Evolutionary conservation across 495 filamentous ascomycete species (phyloP).

Genomic region (Darksidea phi): DNA sequence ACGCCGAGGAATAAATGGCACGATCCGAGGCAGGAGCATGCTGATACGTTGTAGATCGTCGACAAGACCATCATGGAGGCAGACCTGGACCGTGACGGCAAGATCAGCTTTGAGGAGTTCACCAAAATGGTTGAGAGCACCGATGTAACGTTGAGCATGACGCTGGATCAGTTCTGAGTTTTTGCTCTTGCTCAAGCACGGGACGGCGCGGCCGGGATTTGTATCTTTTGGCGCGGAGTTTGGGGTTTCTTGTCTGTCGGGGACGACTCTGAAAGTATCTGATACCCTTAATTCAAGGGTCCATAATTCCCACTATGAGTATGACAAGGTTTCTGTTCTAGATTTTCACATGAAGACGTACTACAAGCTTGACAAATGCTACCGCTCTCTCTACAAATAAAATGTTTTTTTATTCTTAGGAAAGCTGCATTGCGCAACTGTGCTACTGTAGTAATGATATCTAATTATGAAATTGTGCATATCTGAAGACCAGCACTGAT

Average conservation of each 20-base stretch:
- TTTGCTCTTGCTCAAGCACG: neutral
- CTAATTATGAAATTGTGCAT: too few relatives aligned
- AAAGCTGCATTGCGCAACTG: too few relatives aligned
- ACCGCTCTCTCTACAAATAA: too few relatives aligned
- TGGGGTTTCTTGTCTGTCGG: neutral
- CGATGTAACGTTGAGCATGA: slow-evolving; percentile 98
- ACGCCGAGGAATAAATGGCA: neutral
- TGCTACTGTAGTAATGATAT: too few relatives aligned
- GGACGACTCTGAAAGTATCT: slow-evolving; percentile 1
- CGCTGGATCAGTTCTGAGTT: slow-evolving; percentile 63
- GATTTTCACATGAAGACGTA: too few relatives aligned
- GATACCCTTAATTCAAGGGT: slow-evolving; percentile 19
- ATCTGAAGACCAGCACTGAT: too few relatives aligned
- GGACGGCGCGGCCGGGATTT: slow-evolving; percentile 9
- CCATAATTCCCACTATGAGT: too few relatives aligned
- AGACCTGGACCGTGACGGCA: slow-evolving; percentile 90
- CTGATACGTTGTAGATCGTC: slow-evolving; percentile 57
- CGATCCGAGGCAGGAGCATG: too few relatives aligned
- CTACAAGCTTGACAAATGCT: too few relatives aligned
- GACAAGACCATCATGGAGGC: slow-evolving; percentile 99
- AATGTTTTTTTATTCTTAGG: too few relatives aligned
- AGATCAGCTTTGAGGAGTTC: slow-evolving; percentile 99
- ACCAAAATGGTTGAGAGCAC: slow-evolving; percentile 98
- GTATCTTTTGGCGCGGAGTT: slow-evolving; percentile 26
- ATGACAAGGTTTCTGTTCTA: too few relatives aligned